Conservation (phyloP, 305 asterid species). For the Salvia sclarea region DNA sequence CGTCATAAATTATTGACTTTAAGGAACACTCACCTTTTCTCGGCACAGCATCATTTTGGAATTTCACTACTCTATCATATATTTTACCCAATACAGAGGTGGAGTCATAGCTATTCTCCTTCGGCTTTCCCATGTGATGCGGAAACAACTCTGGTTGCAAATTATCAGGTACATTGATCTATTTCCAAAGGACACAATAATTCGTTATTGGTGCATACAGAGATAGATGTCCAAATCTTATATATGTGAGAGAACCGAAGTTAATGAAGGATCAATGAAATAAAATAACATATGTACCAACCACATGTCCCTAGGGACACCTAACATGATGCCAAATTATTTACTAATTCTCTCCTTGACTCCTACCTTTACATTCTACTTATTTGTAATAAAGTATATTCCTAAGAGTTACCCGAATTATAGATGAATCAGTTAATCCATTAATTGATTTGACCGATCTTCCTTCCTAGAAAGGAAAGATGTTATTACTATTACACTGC, state of each 20-base stretch:
- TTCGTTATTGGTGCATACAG: constrained; percentile 3
- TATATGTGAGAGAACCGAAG: background rate
- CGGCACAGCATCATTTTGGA: constrained; percentile 28
- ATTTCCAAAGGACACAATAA: constrained; percentile 25
- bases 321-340: background rate
- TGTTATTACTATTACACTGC: no score
- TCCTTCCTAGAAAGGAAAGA: background rate
- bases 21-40: constrained; percentile 42
- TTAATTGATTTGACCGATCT: background rate
- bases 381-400: background rate
- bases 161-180: constrained; percentile 51
- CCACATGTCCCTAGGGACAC: background rate
- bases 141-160: constrained; percentile 58
- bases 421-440: background rate
- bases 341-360: background rate
- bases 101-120: constrained; percentile 43
- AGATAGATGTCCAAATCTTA: background rate
- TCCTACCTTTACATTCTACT: background rate
- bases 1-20: no score
- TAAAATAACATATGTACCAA: background rate
- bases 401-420: background rate
- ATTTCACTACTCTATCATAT: constrained; percentile 43
- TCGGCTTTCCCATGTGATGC: constrained; percentile 62
- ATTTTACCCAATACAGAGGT: constrained; percentile 66
- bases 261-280: background rate